Evolutionary conservation across 2,329 filamentous ascomycete genomes (phyloP).

Genomic region (Apiospora arundinis): DNA sequence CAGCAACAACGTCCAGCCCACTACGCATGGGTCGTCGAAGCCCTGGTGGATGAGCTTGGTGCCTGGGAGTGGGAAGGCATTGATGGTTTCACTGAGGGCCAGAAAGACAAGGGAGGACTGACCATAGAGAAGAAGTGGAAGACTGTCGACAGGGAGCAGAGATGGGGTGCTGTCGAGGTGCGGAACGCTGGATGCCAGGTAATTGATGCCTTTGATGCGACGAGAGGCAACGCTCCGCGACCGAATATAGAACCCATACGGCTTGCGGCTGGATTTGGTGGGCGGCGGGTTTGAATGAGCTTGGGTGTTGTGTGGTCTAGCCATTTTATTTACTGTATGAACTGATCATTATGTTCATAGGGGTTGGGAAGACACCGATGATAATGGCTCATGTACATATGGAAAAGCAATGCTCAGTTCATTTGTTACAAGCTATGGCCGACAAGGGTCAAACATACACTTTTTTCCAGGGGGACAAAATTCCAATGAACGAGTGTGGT

Average conservation of each 20-base stretch:
- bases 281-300: conserved; percentile 37
- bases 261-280: conserved; percentile 44
- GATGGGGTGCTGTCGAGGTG: conserved; percentile 58
- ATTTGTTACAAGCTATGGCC: conserved; percentile 14
- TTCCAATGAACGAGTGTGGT: conserved; percentile 5
- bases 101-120: conserved; percentile 15
- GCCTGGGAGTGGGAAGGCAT: conserved; percentile 43
- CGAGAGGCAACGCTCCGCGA: conserved; percentile 23
- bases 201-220: conserved; percentile 45
- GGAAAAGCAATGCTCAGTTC: conserved; percentile 15
- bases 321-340: background rate
- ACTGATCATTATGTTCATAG: too few relatives aligned
- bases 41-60: conserved; percentile 57
- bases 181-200: conserved; percentile 42
- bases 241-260: conserved; percentile 32
- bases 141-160: conserved; percentile 53
- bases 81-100: background rate
- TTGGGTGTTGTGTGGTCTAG: background rate
- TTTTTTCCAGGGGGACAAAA: background rate
- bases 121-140: conserved; percentile 27
- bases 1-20: conserved; percentile 27
- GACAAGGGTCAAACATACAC: conserved; percentile 7
- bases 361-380: background rate
- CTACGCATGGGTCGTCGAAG: conserved; percentile 55
- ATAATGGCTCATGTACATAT: background rate